phyloP scores from a whole-genome alignment of 257 asterid species.

The Handroanthus guayacan region DNA sequence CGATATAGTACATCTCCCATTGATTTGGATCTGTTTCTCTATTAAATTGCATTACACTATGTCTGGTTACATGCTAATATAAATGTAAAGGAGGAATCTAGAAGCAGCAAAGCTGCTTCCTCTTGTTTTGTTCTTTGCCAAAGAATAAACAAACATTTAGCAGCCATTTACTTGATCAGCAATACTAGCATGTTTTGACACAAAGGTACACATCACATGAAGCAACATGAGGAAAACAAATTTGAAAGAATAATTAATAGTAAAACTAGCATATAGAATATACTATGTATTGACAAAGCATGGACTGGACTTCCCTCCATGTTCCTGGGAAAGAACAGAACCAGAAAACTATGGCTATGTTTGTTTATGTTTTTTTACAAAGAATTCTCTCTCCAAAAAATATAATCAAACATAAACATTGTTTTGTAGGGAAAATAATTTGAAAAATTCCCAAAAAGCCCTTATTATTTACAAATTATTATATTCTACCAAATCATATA shows the following conservation, averaged over 20 bases:
- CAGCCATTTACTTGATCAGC: conserved; percentile 7
- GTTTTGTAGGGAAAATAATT: no score
- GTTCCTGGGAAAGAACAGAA: conserved; percentile 21
- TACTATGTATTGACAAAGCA: background rate
- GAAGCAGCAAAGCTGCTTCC: conserved; percentile 30
- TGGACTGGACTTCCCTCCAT: conserved; percentile 19
- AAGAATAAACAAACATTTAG: conserved; percentile 8
- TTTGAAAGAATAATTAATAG: background rate
- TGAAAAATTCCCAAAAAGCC: no score
- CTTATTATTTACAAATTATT: no score
- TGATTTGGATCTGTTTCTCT: background rate
- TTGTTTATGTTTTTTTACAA: no score
- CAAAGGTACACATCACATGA: conserved; percentile 24
- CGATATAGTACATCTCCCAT: conserved; percentile 20
- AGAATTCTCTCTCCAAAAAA: no score
- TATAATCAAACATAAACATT: no score
- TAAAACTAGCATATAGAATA: background rate
- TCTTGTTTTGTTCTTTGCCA: conserved; percentile 12
- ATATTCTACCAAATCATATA: no score
- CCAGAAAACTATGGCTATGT: background rate
- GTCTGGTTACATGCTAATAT: conserved; percentile 7
- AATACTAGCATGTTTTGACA: conserved; percentile 22
- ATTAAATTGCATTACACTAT: background rate
- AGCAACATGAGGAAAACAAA: conserved; percentile 13
- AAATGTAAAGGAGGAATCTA: conserved; percentile 20